A percentile compares a stretch with the other conserved stretches of the same genome.
Conservation (phyloP, 78 protist species). For the Dictyostelium purpureum region DNA sequence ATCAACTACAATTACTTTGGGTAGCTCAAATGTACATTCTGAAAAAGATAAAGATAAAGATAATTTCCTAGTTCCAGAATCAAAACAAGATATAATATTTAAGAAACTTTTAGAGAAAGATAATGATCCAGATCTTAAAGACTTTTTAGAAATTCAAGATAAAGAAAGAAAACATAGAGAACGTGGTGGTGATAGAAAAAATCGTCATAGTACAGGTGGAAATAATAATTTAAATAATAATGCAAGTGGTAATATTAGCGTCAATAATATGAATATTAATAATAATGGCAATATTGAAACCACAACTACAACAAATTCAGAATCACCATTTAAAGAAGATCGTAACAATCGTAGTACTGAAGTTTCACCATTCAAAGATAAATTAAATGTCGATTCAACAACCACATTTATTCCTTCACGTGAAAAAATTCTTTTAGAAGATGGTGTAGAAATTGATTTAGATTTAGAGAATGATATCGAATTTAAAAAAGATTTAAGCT, state of each 20-base stretch:
- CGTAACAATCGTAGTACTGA: background rate
- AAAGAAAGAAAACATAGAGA: conserved; percentile 13
- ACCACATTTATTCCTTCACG: background rate
- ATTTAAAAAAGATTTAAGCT: conserved; percentile 10
- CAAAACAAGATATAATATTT: background rate
- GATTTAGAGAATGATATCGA: conserved; percentile 35
- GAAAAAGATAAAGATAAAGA: too few species aligned
- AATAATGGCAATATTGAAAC: background rate
- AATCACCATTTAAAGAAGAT: background rate
- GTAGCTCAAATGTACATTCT: too few species aligned
- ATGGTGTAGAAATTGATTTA: too few species aligned
- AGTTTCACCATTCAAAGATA: background rate
- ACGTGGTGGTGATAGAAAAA: background rate
- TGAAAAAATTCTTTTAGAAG: background rate
- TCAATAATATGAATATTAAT: background rate
- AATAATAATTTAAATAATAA: background rate
- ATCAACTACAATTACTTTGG: background rate
- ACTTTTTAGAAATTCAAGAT: background rate
- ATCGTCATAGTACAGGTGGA: background rate
- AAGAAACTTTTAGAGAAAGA: background rate
- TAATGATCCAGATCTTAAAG: conserved; percentile 28
- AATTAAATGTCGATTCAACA: background rate
- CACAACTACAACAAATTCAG: background rate
- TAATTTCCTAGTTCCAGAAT: too few species aligned
- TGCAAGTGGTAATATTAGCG: background rate